Percentiles rank a stretch among this genome's conserved stretches.
Evolutionary conservation across 352 stramenopile genomes (phyloP).

Genomic region (Globisporangium middletonii): DNA sequence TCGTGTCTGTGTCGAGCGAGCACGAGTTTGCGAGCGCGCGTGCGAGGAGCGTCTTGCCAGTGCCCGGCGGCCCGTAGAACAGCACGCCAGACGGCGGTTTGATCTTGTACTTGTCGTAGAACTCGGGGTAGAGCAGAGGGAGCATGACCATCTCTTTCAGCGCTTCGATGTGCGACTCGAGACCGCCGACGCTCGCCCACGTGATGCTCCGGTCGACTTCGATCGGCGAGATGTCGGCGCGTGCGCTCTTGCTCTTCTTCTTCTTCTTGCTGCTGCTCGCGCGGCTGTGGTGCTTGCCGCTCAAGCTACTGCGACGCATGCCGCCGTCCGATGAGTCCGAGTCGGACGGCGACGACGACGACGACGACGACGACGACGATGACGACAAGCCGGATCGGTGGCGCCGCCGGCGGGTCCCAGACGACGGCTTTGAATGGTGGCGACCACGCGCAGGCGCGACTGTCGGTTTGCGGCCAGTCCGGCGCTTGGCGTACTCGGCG

Average conservation of each 20-base stretch:
- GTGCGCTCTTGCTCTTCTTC: constrained; percentile 20
- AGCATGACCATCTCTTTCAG: constrained; percentile 95
- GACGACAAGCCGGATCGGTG: constrained; percentile 11
- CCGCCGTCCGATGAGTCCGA: constrained; percentile 58
- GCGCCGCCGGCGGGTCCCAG: constrained; percentile 18
- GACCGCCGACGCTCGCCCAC: constrained; percentile 82
- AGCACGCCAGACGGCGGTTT: constrained; percentile 79
- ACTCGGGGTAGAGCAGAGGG: constrained; percentile 89
- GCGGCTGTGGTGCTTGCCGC: constrained; percentile 16
- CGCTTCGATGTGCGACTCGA: constrained; percentile 81
- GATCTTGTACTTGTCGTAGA: constrained; percentile 89
- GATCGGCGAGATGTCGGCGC: constrained; percentile 77
- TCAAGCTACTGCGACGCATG: constrained; percentile 46
- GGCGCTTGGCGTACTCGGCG: constrained; percentile 64
- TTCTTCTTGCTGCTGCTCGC: constrained; percentile 14
- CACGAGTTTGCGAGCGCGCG: constrained; percentile 87
- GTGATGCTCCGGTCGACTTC: constrained; percentile 79
- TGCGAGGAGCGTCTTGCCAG: constrained; percentile 89
- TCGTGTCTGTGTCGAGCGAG: constrained; percentile 26
- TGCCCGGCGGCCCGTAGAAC: constrained; percentile 90
- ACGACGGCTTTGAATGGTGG: constrained; percentile 19
- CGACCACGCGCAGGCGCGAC: constrained; percentile 11
- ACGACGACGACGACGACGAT: constrained; percentile 32
- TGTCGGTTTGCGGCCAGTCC: constrained; percentile 16
- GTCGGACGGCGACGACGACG: constrained; percentile 44